Base-by-base conservation (phyloP, 2,329 filamentous ascomycete species). In the Periglandula ipomoeae region DNA sequence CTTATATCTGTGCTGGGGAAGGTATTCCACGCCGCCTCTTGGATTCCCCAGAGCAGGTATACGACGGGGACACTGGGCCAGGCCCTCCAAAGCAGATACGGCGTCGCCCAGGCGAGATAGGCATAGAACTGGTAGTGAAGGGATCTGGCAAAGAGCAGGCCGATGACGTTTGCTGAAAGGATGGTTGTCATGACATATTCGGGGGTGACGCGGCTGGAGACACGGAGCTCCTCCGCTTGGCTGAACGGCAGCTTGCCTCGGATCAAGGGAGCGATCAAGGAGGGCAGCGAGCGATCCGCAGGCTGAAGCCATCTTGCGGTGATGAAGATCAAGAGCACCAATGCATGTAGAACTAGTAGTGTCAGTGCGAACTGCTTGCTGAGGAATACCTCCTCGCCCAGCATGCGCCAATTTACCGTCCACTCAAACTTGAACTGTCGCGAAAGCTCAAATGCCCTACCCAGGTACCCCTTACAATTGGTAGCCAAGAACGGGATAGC, bases 391-490 rank as follows among this genome's bases (percentile, higher is more conserved):
- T 86, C 79, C 66, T 96, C 89, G 15, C 86, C 84, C n/a, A 96
- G 69, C 64, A 97, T 97, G 47, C 90, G 82, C 93, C 93, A 98
- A 67, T 98, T 98, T 56, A 98, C 93, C 0, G 93, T 98, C 93
- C 93, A 98, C 68, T 91, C 89, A 74, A 91, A 97, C 59, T 95
- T 76, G 69, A 98, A 98, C 58, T 88, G 82, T 48, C 93, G 78
- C 42, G 87, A 89, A 50, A 98, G 76, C 69, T 98, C 89, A 62
- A 98, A 98, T 0, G 93, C 89, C 54, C 86, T 77, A 42, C 79
- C 78, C 17, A 94, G 62, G 63, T 98, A 98, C 24, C 84, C 87
- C 51, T 68, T 66, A 19, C 82, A 67, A 56, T 89, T 85, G 37
- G 70, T 70, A 9, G 74, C 64, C 20, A 87, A 63, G 67, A 96